phyloP scores from a whole-genome alignment of 768 basidiomycete species.

The Suillus occidentalis region DNA sequence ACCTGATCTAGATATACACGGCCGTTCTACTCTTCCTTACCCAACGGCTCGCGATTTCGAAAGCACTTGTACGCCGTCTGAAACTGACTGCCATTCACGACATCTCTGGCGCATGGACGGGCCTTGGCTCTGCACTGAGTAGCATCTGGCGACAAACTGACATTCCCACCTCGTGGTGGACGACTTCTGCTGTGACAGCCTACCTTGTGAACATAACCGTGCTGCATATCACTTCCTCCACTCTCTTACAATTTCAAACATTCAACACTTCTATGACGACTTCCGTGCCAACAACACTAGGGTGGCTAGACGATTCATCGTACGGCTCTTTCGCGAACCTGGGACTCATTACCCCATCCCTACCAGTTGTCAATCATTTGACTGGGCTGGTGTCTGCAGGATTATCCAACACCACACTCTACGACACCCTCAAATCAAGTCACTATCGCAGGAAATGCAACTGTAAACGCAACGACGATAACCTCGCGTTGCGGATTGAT shows the following conservation, averaged over 20 bases:
- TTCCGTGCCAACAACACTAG: conserved; percentile 4
- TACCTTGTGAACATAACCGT: conserved; percentile 17
- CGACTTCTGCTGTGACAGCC: conserved; percentile 4
- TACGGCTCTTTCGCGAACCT: not conserved
- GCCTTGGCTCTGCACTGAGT: conserved; percentile 18
- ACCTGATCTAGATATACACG: conserved; percentile 11
- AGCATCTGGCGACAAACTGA: conserved; percentile 16
- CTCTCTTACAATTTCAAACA: conserved; percentile 14
- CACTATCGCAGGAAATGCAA: conserved; percentile 7
- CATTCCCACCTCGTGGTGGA: conserved; percentile 14
- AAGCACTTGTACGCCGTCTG: conserved; percentile 5
- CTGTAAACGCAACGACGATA: conserved; percentile 16
- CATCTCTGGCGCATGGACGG: conserved; percentile 15
- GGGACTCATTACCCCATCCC: not conserved
- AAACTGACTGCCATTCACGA: conserved; percentile 19
- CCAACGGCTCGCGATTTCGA: conserved; percentile 13
- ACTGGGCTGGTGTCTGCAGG: conserved; percentile 6
- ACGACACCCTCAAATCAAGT: conserved; percentile 11
- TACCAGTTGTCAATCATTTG: not conserved
- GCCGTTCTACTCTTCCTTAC: conserved; percentile 14
- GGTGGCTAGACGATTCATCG: conserved; percentile 2
- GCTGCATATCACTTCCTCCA: conserved; percentile 21
- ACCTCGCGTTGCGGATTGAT: conserved; percentile 10
- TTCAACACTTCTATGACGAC: conserved; percentile 13
- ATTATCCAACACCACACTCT: conserved; percentile 13